These are phyloP conservation scores for Candida qinlingensis DNA, from an alignment of 805 yeast genomes.

Conservation along the genomic window DNA sequence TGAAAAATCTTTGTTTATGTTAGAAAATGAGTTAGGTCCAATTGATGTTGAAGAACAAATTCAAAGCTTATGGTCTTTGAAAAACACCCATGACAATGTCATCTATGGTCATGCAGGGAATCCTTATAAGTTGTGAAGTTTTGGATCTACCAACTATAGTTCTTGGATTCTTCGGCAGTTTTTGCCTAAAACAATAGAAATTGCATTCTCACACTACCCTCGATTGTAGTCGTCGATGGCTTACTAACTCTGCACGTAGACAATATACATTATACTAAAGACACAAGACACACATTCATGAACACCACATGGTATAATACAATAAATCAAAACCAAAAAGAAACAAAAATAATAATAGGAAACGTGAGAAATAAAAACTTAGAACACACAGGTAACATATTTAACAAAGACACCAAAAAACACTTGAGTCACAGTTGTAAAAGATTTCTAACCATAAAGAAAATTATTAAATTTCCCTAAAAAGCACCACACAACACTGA, in stretches of 20 bases:
- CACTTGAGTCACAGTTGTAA: background rate
- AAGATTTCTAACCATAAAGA: background rate
- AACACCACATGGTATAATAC: too few relatives aligned
- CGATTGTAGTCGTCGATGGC: too few relatives aligned
- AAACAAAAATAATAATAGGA: too few relatives aligned
- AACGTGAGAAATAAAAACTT: background rate
- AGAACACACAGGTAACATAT: background rate
- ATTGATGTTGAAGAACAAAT: slow-evolving; percentile 12
- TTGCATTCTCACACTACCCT: too few relatives aligned
- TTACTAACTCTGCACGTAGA: too few relatives aligned
- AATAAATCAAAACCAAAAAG: too few relatives aligned
- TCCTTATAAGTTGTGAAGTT: too few relatives aligned
- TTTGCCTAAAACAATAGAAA: too few relatives aligned
- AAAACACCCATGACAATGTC: slow-evolving; percentile 15
- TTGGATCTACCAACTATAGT: too few relatives aligned
- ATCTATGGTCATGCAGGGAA: slow-evolving; percentile 1
- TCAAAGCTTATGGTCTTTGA: slow-evolving; percentile 22
- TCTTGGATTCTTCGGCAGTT: too few relatives aligned
- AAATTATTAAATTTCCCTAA: background rate
- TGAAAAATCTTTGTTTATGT: slow-evolving; percentile 18
- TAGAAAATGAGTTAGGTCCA: slow-evolving; percentile 7
- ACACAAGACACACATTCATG: too few relatives aligned
- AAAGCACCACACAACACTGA: background rate
- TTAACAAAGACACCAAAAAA: background rate
- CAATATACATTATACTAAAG: too few relatives aligned